Conservation (phyloP, 805 yeast species). For the Wickerhamomyces strasburgensis region DNA sequence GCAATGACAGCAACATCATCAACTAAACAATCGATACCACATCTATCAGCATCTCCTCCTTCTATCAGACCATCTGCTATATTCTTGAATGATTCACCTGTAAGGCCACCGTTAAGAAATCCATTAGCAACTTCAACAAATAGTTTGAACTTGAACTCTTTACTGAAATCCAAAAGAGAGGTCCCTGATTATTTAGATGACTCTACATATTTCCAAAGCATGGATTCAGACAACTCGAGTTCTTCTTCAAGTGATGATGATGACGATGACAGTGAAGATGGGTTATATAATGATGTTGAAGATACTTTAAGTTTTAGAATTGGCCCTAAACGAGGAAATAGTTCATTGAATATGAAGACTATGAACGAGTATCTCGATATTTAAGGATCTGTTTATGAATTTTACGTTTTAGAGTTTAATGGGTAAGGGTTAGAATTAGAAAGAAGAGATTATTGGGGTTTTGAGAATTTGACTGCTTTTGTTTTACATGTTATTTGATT, state of each 20-base stretch:
- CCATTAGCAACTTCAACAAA: conserved; percentile 18
- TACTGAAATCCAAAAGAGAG: conserved; percentile 20
- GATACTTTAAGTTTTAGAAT: conserved; percentile 21
- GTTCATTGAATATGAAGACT: conserved; percentile 17
- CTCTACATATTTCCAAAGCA: conserved; percentile 20
- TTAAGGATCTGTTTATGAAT: background rate
- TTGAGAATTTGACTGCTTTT: background rate
- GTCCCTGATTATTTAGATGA: conserved; percentile 23
- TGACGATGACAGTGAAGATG: conserved; percentile 12
- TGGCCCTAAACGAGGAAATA: conserved; percentile 19
- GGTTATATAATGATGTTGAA: conserved; percentile 21
- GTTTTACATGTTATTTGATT: background rate
- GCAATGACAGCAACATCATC: background rate
- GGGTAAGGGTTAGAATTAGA: too few species aligned
- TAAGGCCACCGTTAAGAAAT: conserved; percentile 11
- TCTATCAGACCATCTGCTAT: background rate
- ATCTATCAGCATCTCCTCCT: too few species aligned
- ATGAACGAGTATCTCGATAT: conserved; percentile 23
- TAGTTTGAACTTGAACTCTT: conserved; percentile 19
- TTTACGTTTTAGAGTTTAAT: too few species aligned
- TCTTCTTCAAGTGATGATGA: conserved; percentile 9
- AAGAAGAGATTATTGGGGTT: too few species aligned
- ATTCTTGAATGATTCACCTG: conserved; percentile 1
- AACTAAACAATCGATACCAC: background rate
- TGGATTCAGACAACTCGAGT: conserved; percentile 20